Evolutionary conservation across 2,329 filamentous ascomycete genomes (phyloP).

Genomic region (Fusarium chaquense): DNA sequence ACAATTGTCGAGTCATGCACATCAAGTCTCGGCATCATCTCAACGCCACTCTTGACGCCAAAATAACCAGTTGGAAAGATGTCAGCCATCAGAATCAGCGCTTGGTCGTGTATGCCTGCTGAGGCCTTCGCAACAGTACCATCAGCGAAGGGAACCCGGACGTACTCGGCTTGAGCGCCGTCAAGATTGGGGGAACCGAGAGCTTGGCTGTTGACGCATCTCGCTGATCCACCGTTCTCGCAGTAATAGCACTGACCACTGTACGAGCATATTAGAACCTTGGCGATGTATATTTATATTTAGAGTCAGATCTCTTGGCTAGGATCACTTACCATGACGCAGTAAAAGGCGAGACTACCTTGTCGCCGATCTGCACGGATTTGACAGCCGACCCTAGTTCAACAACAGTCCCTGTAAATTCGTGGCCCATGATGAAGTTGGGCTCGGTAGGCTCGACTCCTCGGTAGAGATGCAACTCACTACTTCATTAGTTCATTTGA

Average conservation of each 20-base stretch:
- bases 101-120: conserved; percentile 74
- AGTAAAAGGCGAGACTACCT: conserved; percentile 88
- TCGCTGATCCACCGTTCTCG: conserved; percentile 77
- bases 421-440: conserved; percentile 80
- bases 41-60: conserved; percentile 82
- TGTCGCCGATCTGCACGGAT: conserved; percentile 78
- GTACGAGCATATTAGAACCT: neutral
- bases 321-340: conserved; percentile 71
- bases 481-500: conserved; percentile 51
- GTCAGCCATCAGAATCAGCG: conserved; percentile 88
- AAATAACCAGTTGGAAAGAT: conserved; percentile 92
- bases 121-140: conserved; percentile 79
- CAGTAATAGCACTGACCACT: conserved; percentile 83
- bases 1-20: conserved; percentile 72
- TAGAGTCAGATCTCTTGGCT: accelerated
- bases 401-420: conserved; percentile 83
- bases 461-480: conserved; percentile 89
- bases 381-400: conserved; percentile 76
- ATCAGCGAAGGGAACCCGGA: conserved; percentile 84
- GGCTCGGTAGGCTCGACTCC: conserved; percentile 79
- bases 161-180: conserved; percentile 84
- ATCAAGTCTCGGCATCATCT: conserved; percentile 60
- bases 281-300: accelerated
- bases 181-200: conserved; percentile 79
- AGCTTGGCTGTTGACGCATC: conserved; percentile 76